Percentiles rank a stretch among this genome's conserved stretches.
These are phyloP conservation scores for Umbelopsis sp. DNA, from an alignment of 371 early-diverging fungal genomes.

Conservation along the genomic window DNA sequence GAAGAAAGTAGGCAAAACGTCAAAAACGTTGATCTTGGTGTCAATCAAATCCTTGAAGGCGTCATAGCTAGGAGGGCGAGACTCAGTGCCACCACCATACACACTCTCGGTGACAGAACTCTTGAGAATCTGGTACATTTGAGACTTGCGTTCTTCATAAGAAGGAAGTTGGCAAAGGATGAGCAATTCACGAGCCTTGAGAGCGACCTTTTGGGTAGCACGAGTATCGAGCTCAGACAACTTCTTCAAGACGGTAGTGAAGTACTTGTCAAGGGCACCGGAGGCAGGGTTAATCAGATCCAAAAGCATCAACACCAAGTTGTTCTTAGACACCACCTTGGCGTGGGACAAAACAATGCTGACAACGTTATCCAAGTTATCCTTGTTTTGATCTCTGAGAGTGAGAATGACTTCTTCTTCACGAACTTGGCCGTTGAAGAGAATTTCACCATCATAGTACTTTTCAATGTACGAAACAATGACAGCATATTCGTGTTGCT, in stretches of 20 bases:
- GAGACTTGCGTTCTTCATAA: slow-evolving; percentile 84
- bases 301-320: slow-evolving; percentile 75
- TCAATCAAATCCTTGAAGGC: slow-evolving; percentile 88
- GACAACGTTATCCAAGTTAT: slow-evolving; percentile 77
- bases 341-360: slow-evolving; percentile 83
- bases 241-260: slow-evolving; percentile 79
- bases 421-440: slow-evolving; percentile 75
- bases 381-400: slow-evolving; percentile 86
- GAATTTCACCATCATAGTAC: slow-evolving; percentile 84
- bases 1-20: slow-evolving; percentile 94
- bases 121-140: slow-evolving; percentile 84
- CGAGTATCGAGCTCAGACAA: slow-evolving; percentile 83
- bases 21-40: slow-evolving; percentile 94
- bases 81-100: slow-evolving; percentile 74
- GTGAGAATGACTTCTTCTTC: slow-evolving; percentile 87
- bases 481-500: slow-evolving; percentile 73
- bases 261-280: slow-evolving; percentile 73
- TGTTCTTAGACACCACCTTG: slow-evolving; percentile 80
- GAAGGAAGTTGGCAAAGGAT: slow-evolving; percentile 94
- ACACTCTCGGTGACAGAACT: slow-evolving; percentile 80
- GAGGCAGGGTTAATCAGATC: slow-evolving; percentile 73
- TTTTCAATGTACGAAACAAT: slow-evolving; percentile 78
- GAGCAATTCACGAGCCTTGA: slow-evolving; percentile 92
- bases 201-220: slow-evolving; percentile 83
- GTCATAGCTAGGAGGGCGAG: slow-evolving; percentile 78